A percentile compares a stretch with the other conserved stretches of the same genome.
Evolutionary conservation across 106 monocot genomes (phyloP).

Genomic region (Dendrobium officinale): DNA sequence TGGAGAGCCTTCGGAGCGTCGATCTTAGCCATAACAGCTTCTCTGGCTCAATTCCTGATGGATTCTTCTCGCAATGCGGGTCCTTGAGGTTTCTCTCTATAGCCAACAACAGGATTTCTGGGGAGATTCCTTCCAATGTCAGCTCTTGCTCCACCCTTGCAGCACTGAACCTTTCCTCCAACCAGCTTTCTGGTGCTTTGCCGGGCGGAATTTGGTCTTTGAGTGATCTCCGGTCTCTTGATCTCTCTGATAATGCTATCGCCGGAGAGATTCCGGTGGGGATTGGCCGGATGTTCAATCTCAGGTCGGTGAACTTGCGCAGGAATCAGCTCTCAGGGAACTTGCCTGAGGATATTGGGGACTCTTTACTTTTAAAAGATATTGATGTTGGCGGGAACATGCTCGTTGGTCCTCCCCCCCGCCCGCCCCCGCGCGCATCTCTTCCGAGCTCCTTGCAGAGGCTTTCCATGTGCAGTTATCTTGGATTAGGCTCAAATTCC

Average conservation of each 20-base stretch:
- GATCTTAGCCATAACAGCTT: slow-evolving; percentile 61
- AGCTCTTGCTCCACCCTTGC: slow-evolving; percentile 63
- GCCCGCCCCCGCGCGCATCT: too few species aligned
- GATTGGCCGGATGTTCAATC: slow-evolving; percentile 39
- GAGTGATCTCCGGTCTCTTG: slow-evolving; percentile 46
- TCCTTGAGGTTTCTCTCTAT: slow-evolving; percentile 41
- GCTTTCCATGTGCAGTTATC: slow-evolving; percentile 36
- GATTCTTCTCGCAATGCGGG: slow-evolving; percentile 60
- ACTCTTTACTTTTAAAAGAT: slow-evolving; percentile 34
- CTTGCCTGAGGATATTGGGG: slow-evolving; percentile 53
- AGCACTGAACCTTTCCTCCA: slow-evolving; percentile 48
- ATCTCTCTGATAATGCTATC: slow-evolving; percentile 56
- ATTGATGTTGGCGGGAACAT: slow-evolving; percentile 48
- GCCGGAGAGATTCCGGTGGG: slow-evolving; percentile 51
- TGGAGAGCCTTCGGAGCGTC: slow-evolving; percentile 34
- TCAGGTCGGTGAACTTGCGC: slow-evolving; percentile 39
- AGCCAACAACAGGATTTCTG: slow-evolving; percentile 45
- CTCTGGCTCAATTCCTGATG: slow-evolving; percentile 47
- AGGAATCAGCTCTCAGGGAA: slow-evolving; percentile 50
- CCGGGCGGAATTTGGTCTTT: slow-evolving; percentile 52
- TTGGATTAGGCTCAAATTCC: slow-evolving; percentile 43
- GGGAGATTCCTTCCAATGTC: slow-evolving; percentile 41
- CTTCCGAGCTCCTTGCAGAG: slow-evolving; percentile 47
- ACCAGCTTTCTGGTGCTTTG: slow-evolving; percentile 47
- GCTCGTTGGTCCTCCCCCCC: too few species aligned